Evolutionary conservation across 805 yeast genomes (phyloP).

Genomic region (Saccharomycopsis malanga): DNA sequence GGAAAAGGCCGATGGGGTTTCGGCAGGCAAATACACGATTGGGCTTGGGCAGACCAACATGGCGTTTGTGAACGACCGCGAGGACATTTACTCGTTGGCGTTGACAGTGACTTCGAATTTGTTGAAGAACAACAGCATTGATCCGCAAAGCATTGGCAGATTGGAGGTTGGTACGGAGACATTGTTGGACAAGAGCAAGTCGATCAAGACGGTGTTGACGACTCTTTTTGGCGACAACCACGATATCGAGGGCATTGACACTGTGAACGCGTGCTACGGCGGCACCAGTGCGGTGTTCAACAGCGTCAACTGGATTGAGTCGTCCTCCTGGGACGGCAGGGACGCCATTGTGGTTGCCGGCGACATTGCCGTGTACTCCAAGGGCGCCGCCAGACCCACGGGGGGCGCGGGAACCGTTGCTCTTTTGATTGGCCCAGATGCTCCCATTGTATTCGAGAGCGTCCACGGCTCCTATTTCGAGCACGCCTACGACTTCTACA

Average conservation of each 20-base stretch:
- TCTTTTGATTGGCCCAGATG: constrained; percentile 91
- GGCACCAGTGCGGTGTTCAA: constrained; percentile 94
- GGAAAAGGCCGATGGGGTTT: constrained; percentile 77
- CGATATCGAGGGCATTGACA: constrained; percentile 94
- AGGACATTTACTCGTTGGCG: constrained; percentile 92
- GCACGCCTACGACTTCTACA: constrained; percentile 96
- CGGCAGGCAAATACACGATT: constrained; percentile 94
- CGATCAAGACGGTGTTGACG: constrained; percentile 92
- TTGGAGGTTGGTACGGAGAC: constrained; percentile 99
- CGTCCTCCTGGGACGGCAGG: constrained; percentile 96
- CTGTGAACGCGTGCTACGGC: constrained; percentile 96
- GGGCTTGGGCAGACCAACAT: constrained; percentile 98
- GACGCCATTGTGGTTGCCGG: constrained; percentile 96
- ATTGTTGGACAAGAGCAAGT: constrained; percentile 90
- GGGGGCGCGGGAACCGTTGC: constrained; percentile 99
- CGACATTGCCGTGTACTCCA: constrained; percentile 94
- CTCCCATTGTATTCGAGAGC: constrained; percentile 88
- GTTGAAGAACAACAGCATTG: constrained; percentile 75
- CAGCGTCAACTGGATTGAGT: constrained; percentile 92
- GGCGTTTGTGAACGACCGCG: constrained; percentile 96
- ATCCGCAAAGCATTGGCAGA: constrained; percentile 78
- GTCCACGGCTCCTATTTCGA: constrained; percentile 91
- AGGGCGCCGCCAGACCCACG: constrained; percentile 98
- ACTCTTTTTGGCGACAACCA: constrained; percentile 83
- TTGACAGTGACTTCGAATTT: constrained; percentile 79